Evolutionary conservation across 2,329 filamentous ascomycete species (phyloP), one percentile per base, ranked within the genome.

Genomic region (Thielaviopsis cerberus): DNA sequence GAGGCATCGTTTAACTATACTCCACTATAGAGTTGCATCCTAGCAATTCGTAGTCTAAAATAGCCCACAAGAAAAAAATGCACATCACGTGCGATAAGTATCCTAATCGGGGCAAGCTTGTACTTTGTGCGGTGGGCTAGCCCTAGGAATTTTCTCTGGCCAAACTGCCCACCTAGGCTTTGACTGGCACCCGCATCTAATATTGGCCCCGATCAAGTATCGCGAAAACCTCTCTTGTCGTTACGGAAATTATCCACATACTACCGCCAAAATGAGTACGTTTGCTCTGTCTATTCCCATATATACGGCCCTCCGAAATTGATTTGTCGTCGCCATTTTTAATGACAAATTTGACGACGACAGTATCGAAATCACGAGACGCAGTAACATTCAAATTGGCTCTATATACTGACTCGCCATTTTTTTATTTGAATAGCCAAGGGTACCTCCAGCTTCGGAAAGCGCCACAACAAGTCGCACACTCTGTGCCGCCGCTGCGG

Each of bases 401-500:
- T 58, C 22, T 41, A 54, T 57, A 55, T 55, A 62, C 64, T 63
- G 59, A 63, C 61, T 45, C 52, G 59, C 59, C 59, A 60, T 63
- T 64, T 69, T 58, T 37, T 57, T 52, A 22, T 34, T 53, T n/a
- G 30, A 57, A 67, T 65, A 78, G 75, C 75, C 67, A 78, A 78
- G 75, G 76, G 76, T 74, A 78, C 76, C 67, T 76, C 74, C 69
- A 76, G 74, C 69, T 76, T 76, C 69, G 74, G 74, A 71, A 76
- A 76, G 71, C 73, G 88, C 83, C 88, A 94, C 82, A 94, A 91
- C 83, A 94, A 94, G 85, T 88, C 89, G 80, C 90, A 96, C 84
- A 89, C 85, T 74, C 79, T 96, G 76, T 96, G 90, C 87, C 86
- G 90, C 82, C 90, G 90, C 79, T 96, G 89, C 83, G 90, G 88